phyloP scores from a whole-genome alignment of 140 eudicot species.

The Oenanthe javanica region DNA sequence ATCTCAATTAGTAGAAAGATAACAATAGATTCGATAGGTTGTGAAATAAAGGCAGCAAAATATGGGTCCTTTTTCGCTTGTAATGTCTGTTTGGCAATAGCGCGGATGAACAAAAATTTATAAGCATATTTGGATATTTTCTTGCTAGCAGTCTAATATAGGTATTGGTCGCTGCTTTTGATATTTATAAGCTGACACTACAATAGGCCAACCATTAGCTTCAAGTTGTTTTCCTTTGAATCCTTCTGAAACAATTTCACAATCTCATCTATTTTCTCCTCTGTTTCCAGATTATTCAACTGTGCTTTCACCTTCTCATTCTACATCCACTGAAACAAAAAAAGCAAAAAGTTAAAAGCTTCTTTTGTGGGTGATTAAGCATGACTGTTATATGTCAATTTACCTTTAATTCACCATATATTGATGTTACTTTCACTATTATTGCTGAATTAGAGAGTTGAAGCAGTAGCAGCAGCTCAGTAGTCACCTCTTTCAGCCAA shows the following conservation, averaged over 20 bases:
- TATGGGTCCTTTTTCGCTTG: background rate
- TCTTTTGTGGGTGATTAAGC: background rate
- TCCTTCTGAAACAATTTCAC: too few relatives aligned
- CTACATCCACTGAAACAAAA: too few relatives aligned
- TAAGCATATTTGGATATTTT: background rate
- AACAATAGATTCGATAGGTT: too few relatives aligned
- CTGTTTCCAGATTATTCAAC: too few relatives aligned
- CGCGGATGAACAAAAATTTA: slow-evolving; percentile 13
- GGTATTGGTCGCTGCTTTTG: slow-evolving; percentile 7
- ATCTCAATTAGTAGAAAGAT: background rate
- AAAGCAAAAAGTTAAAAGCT: too few relatives aligned
- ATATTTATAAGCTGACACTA: slow-evolving; percentile 10
- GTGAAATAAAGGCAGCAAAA: too few relatives aligned
- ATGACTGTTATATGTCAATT: background rate
- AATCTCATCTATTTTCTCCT: too few relatives aligned
- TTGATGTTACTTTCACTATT: slow-evolving; percentile 42
- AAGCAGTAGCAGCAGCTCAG: slow-evolving; percentile 41
- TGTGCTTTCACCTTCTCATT: too few relatives aligned
- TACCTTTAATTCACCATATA: slow-evolving; percentile 30
- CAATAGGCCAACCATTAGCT: too few relatives aligned
- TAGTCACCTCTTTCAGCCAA: slow-evolving; percentile 33
- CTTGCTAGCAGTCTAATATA: slow-evolving; percentile 9
- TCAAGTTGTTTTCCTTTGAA: too few relatives aligned
- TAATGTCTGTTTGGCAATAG: background rate
- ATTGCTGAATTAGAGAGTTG: slow-evolving; percentile 35